Percentiles rank a stretch among this genome's conserved stretches.
These are phyloP conservation scores for Penicillium brevicompactum DNA, from an alignment of 2,329 filamentous ascomycete species.

Conservation along the genomic window DNA sequence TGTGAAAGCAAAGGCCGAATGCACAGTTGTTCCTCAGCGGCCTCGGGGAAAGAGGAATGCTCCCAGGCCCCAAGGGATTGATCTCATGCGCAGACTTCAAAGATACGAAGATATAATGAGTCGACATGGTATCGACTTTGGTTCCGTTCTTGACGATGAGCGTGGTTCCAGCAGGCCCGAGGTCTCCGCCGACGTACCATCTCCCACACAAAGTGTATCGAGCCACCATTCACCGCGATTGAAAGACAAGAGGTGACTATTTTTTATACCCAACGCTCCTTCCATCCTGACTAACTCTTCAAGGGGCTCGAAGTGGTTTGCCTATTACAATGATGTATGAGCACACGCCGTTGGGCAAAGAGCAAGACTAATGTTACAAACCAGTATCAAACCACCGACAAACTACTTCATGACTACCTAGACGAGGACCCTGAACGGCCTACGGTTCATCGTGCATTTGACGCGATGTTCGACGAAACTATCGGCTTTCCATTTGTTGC, in stretches of 20 bases:
- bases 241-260: neutral
- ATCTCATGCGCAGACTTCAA: constrained; percentile 66
- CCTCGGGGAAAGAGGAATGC: constrained; percentile 54
- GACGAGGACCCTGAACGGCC: constrained; percentile 58
- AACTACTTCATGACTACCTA: constrained; percentile 56
- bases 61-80: constrained; percentile 64
- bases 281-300: neutral
- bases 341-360: neutral
- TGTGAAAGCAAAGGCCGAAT: constrained; percentile 64
- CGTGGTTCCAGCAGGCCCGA: neutral
- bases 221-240: neutral
- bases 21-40: constrained; percentile 40
- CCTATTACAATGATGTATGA: constrained; percentile 20
- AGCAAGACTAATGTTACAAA: neutral
- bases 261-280: too few species aligned
- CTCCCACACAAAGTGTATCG: neutral
- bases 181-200: neutral
- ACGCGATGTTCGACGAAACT: constrained; percentile 59
- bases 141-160: constrained; percentile 52
- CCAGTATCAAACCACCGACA: constrained; percentile 56
- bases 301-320: constrained; percentile 16
- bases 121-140: constrained; percentile 67
- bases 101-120: constrained; percentile 67
- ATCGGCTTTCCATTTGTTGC: constrained; percentile 63
- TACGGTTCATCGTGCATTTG: constrained; percentile 60